phyloP scores from a whole-genome alignment of 306 rosid genomes.

The Lathyrus aphaca region DNA sequence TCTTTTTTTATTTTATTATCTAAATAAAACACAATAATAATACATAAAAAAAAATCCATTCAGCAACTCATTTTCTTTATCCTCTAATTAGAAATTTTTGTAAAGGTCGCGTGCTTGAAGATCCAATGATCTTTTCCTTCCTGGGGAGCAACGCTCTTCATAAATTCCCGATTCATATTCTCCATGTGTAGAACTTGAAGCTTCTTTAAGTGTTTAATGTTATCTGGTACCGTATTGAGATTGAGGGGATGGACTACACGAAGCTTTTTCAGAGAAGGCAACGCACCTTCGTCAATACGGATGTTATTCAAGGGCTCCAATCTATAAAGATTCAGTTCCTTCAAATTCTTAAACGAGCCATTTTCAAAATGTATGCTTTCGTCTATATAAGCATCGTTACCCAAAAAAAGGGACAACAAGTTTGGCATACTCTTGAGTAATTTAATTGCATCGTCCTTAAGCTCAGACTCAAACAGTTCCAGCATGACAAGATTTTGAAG shows the following conservation, averaged over 20 bases:
- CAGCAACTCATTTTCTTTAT: no score
- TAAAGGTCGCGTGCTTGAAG: neutral
- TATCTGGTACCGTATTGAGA: neutral
- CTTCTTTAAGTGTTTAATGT: neutral
- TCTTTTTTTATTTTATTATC: no score
- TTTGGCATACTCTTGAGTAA: neutral
- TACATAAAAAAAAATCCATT: no score
- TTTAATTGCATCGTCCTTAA: neutral
- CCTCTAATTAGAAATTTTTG: no score
- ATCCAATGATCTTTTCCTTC: neutral
- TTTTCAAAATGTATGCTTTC: neutral
- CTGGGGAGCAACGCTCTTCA: neutral
- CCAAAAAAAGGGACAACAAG: neutral
- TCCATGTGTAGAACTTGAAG: neutral
- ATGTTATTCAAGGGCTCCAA: neutral
- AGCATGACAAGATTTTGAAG: neutral
- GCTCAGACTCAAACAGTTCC: neutral
- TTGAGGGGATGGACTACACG: rapidly evolving
- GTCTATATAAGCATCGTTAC: neutral
- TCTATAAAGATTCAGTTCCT: neutral
- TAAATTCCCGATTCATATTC: neutral
- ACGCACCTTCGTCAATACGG: neutral
- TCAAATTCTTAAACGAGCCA: neutral
- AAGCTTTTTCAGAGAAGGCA: neutral
- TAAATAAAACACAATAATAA: no score